Evolutionary conservation across 306 rosid species (phyloP).

Genomic region (Sicyos edulis): DNA sequence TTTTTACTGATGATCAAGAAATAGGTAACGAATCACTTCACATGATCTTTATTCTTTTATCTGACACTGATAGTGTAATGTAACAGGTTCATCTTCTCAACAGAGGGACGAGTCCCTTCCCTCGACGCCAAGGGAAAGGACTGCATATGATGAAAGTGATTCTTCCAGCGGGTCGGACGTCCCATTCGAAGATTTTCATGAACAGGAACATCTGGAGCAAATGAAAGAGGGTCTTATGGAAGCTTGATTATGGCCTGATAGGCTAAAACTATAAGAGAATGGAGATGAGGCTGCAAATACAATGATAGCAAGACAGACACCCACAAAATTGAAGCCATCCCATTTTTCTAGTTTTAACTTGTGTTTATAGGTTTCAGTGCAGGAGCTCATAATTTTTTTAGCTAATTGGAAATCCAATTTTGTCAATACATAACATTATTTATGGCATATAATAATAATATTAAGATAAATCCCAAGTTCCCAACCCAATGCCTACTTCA

Average conservation of each 20-base stretch:
- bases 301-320: background rate
- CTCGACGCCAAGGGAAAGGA: conserved; percentile 73
- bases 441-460: conserved; percentile 18
- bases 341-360: background rate
- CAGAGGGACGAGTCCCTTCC: conserved; percentile 77
- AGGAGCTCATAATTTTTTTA: background rate
- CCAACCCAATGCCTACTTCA: too few relatives aligned
- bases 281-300: background rate
- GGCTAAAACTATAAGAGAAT: background rate
- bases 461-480: background rate
- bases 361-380: background rate
- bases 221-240: background rate
- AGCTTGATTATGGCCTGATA: background rate
- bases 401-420: conserved; percentile 13
- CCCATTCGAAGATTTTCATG: conserved; percentile 82
- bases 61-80: conserved; percentile 15
- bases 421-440: conserved; percentile 25
- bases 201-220: conserved; percentile 30
- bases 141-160: conserved; percentile 72
- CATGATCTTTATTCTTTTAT: background rate
- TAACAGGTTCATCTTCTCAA: conserved; percentile 75
- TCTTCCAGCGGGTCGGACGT: conserved; percentile 63
- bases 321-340: background rate
- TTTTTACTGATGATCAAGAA: background rate
- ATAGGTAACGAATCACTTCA: background rate